A percentile compares a stretch with the other conserved stretches of the same genome.
Conservation (phyloP, 2,329 filamentous ascomycete genomes). For the Cladophialophora exuberans region DNA sequence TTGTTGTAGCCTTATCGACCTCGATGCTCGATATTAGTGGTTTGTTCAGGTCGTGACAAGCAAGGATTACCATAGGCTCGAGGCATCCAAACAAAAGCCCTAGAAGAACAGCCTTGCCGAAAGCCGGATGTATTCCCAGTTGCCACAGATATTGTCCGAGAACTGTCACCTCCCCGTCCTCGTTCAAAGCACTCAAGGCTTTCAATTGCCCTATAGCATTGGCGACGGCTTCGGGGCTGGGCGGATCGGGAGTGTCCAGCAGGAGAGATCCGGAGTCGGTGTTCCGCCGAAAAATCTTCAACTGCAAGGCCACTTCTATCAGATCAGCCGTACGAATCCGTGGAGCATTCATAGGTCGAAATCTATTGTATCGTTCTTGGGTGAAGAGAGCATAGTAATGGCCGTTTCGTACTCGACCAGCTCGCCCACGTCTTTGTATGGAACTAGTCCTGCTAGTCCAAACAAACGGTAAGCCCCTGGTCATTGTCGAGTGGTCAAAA, state of each 20-base stretch:
- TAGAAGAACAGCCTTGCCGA: conserved; percentile 88
- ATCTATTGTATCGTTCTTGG: conserved; percentile 77
- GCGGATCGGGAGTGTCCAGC: conserved; percentile 83
- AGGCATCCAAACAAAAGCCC: conserved; percentile 87
- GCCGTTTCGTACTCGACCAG: conserved; percentile 91
- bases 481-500: conserved; percentile 22
- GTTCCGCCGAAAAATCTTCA: conserved; percentile 68
- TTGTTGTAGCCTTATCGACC: conserved; percentile 8
- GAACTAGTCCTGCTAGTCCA: conserved; percentile 73
- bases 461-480: conserved; percentile 12
- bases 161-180: conserved; percentile 79
- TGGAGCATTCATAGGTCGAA: conserved; percentile 82
- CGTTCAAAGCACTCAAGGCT: conserved; percentile 85
- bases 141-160: conserved; percentile 84
- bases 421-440: conserved; percentile 89
- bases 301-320: conserved; percentile 93
- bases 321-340: conserved; percentile 93
- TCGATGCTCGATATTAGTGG: conserved; percentile 19
- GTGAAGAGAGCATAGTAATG: conserved; percentile 96
- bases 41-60: conserved; percentile 41
- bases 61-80: conserved; percentile 88
- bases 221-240: conserved; percentile 86
- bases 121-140: conserved; percentile 86
- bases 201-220: conserved; percentile 89
- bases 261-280: conserved; percentile 63